Evolutionary conservation across 2,329 filamentous ascomycete species (phyloP), one percentile per base, ranked within the genome.

Genomic region (Magnaporthiopsis incrustans): DNA sequence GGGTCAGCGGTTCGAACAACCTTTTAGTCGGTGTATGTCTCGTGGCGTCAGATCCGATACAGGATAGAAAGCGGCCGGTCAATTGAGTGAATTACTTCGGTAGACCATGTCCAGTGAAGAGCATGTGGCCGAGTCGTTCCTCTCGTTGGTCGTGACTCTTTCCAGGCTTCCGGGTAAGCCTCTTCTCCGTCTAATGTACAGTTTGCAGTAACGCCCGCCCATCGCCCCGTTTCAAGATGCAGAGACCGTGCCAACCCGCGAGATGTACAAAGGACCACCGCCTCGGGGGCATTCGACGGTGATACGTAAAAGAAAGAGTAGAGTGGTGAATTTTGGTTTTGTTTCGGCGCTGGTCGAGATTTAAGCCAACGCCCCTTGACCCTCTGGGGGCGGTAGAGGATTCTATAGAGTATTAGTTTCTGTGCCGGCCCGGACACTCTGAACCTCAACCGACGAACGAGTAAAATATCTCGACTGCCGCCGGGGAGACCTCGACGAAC

Each of bases 401-500:
- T 59, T 62, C 64, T 65, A 50, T 11, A n/a, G 8, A 50, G 7
- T 27, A 33, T 53, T 11, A 53, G 44, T 11, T 18, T 5, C 1
- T 18, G 15, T 4, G 15, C 15, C 14, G 15, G 33, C 2, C 14
- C 33, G 33, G 33, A 35, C 11, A 3, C 11, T 14, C 33, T 14
- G 14, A 35, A 35, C 14, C 11, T 11, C 33, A 35, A 11, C 3
- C 38, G 14, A 44, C 14, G 2, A 15, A 44, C 3, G 14, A 18
- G 15, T 12, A 57, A 8, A 57, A 2, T 12, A 18, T 57, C 56
- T 30, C 44, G 44, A 59, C 11, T 1, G 7, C 44, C 44, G 22
- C 5, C 38, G 15, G 44, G 18, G n/a, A 22, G n/a, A 11, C 7
- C 18, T 25, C n/a, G 12, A 75, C 79, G 70, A 71, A 89, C 87